Percentiles rank a stretch among this genome's conserved stretches.
phyloP scores from a whole-genome alignment of 148 eudicot species.

The Amaranthus cruentus region DNA sequence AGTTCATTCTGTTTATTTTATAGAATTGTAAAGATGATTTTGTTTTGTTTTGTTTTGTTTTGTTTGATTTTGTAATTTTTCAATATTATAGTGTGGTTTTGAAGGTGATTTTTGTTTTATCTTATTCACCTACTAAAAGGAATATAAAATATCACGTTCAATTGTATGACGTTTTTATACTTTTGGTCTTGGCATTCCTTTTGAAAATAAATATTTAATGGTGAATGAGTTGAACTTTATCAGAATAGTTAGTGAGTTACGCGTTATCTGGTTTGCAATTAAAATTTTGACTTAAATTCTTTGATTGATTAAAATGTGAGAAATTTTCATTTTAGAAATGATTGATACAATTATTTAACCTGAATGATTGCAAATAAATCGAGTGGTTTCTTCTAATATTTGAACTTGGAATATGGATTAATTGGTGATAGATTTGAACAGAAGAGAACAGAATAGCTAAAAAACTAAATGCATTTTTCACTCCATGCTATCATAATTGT shows the following conservation, averaged over 20 bases:
- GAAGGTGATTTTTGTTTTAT: too few relatives aligned
- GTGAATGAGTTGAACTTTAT: background rate
- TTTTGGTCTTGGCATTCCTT: background rate
- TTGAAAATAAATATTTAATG: background rate
- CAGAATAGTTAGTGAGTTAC: background rate
- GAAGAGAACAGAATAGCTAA: background rate
- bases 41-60: background rate
- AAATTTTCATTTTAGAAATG: background rate
- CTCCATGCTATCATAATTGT: background rate
- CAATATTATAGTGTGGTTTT: too few relatives aligned
- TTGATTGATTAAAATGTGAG: background rate
- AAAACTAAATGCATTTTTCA: too few relatives aligned
- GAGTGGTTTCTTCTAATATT: too few relatives aligned
- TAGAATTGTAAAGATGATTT: background rate
- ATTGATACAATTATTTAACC: background rate
- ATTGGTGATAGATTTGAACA: background rate
- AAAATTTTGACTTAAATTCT: background rate
- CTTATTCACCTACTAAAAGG: too few relatives aligned
- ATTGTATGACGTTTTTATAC: background rate
- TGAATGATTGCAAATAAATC: background rate
- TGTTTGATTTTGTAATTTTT: background rate
- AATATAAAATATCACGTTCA: background rate
- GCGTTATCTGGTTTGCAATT: background rate
- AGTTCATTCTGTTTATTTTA: background rate
- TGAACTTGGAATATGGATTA: background rate